Evolutionary conservation across 1,139 yeast genomes (phyloP).

Genomic region (Blastobotrys indianensis): DNA sequence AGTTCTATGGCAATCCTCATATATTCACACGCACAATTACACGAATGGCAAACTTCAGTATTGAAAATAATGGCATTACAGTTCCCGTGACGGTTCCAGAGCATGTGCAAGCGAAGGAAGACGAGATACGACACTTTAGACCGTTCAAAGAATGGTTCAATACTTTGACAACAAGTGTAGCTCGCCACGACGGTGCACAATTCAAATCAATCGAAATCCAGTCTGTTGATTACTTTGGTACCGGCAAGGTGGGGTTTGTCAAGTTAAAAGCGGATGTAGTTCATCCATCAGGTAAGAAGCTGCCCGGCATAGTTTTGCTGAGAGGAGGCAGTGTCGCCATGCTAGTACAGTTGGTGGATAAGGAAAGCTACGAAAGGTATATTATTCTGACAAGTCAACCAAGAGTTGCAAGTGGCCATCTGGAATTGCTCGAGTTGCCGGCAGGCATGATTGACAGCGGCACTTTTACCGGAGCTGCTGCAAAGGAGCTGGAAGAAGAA

Average conservation of each 20-base stretch:
- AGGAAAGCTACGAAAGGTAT: constrained; percentile 10
- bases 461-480: constrained; percentile 24
- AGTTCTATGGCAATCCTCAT: too few relatives aligned
- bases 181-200: constrained; percentile 2
- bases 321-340: constrained; percentile 26
- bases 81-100: constrained; percentile 17
- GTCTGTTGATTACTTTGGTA: constrained; percentile 21
- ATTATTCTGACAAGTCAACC: constrained; percentile 24
- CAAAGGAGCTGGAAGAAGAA: constrained; percentile 25
- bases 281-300: constrained; percentile 17
- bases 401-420: constrained; percentile 22
- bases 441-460: constrained; percentile 28
- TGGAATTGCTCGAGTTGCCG: constrained; percentile 22
- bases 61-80: neutral
- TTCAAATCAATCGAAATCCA: constrained; percentile 20
- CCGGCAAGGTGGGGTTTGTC: constrained; percentile 22
- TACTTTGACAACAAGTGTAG: constrained; percentile 9
- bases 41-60: neutral
- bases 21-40: too few relatives aligned
- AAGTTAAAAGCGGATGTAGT: constrained; percentile 22
- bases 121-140: constrained; percentile 13
- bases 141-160: constrained; percentile 22
- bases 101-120: constrained; percentile 9
- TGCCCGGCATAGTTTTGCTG: constrained; percentile 25
- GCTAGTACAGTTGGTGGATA: constrained; percentile 17